Evolutionary conservation across 176 grass and related monocot genomes (phyloP).

Genomic region (Thinopyrum elongatum): DNA sequence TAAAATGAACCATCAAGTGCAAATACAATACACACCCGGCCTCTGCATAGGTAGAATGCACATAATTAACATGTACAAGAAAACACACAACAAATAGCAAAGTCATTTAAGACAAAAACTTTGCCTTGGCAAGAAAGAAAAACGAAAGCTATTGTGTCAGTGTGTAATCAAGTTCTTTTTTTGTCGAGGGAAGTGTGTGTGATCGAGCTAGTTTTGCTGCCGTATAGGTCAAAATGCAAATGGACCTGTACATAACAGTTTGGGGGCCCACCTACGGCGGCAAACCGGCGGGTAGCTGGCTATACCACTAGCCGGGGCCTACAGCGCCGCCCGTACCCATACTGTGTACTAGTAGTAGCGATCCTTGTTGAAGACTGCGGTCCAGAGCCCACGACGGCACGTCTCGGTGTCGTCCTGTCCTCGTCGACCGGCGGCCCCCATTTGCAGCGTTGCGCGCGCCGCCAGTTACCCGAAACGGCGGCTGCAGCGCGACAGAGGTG

Average conservation of each 20-base stretch:
- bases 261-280: background rate
- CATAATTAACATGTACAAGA: too few species aligned
- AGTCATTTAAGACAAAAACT: too few species aligned
- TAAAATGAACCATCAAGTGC: too few species aligned
- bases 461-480: slow-evolving; percentile 19
- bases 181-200: too few species aligned
- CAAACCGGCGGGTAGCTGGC: background rate
- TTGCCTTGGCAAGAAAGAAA: too few species aligned
- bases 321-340: background rate
- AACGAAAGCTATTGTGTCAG: too few species aligned
- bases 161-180: too few species aligned
- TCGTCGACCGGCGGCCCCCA: background rate
- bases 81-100: too few species aligned
- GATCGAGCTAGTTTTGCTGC: background rate
- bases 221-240: background rate
- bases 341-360: too few species aligned
- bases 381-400: slow-evolving; percentile 16
- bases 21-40: too few species aligned
- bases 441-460: background rate
- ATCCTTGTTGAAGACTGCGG: background rate
- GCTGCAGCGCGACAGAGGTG: background rate
- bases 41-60: too few species aligned
- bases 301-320: background rate
- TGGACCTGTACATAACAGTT: background rate
- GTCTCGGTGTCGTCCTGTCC: slow-evolving; percentile 7